Evolutionary conservation across 106 monocot species (phyloP).

Genomic region (Gastrodia elata): DNA sequence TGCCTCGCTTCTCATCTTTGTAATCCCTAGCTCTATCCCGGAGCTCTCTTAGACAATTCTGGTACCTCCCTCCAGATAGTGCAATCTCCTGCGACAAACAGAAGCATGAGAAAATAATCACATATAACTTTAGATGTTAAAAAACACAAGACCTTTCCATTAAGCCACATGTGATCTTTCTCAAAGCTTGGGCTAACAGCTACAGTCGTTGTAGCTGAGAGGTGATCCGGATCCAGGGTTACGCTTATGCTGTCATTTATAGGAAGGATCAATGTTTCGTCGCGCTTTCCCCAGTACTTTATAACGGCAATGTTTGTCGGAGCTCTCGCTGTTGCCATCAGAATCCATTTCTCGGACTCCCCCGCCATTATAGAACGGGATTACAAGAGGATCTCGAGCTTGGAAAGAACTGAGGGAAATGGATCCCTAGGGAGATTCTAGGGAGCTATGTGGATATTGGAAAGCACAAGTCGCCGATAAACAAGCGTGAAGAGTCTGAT

Average conservation of each 20-base stretch:
- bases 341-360: conserved; percentile 40
- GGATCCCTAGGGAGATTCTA: not conserved
- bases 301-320: conserved; percentile 99
- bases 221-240: conserved; percentile 81
- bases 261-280: conserved; percentile 84
- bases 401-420: not conserved
- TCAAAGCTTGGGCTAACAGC: conserved; percentile 82
- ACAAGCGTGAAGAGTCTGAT: not conserved
- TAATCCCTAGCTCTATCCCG: conserved; percentile 55
- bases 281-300: conserved; percentile 99
- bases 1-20: conserved; percentile 69
- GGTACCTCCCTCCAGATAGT: conserved; percentile 66
- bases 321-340: conserved; percentile 75
- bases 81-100: conserved; percentile 62
- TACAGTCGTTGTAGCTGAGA: conserved; percentile 91
- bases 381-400: not conserved
- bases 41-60: conserved; percentile 87
- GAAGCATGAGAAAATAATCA: not conserved
- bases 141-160: conserved; percentile 49
- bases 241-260: conserved; percentile 93
- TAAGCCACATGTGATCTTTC: conserved; percentile 92
- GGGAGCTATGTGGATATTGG: not conserved
- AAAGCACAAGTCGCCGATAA: not conserved
- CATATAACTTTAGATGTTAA: not conserved
- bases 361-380: conserved; percentile 8